A percentile compares a stretch with the other conserved stretches of the same genome.
These are phyloP conservation scores for Suillus fuscotomentosus DNA, from an alignment of 768 basidiomycete species.

Conservation along the genomic window DNA sequence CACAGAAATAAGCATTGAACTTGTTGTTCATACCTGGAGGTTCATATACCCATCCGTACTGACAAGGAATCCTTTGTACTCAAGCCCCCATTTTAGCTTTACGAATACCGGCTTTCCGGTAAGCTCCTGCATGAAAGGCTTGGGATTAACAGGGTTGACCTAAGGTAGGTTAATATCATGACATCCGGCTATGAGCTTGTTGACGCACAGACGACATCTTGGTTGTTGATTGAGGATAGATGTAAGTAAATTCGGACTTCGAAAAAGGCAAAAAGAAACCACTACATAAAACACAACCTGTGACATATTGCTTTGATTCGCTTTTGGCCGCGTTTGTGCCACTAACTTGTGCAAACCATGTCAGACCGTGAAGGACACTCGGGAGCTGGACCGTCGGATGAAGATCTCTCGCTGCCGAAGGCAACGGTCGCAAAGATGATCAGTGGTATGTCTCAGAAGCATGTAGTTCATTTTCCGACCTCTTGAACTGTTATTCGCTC, in stretches of 20 bases:
- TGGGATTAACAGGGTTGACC: constrained; percentile 96
- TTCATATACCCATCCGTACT: constrained; percentile 99
- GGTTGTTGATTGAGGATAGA: constrained; percentile 36
- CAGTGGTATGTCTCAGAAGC: constrained; percentile 51
- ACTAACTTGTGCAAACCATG: constrained; percentile 54
- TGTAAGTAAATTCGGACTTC: constrained; percentile 36
- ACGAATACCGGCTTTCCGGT: constrained; percentile 97
- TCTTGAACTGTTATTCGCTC: constrained; percentile 10
- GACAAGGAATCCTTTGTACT: constrained; percentile 98
- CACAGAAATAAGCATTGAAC: neutral
- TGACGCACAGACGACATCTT: constrained; percentile 66
- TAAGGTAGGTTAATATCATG: constrained; percentile 28
- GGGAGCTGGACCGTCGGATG: constrained; percentile 68
- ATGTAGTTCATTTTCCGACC: constrained; percentile 2
- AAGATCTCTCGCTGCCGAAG: constrained; percentile 93
- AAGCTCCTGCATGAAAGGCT: constrained; percentile 97
- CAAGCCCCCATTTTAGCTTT: constrained; percentile 96
- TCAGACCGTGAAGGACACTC: constrained; percentile 86
- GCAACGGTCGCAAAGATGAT: constrained; percentile 99
- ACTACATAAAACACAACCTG: constrained; percentile 9
- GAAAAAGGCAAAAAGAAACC: constrained; percentile 29
- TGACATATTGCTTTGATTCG: constrained; percentile 10
- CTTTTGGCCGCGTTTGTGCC: constrained; percentile 27
- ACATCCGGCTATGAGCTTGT: constrained; percentile 5
- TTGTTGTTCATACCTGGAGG: constrained; percentile 67